A percentile compares a stretch with the other conserved stretches of the same genome.
phyloP scores from a whole-genome alignment of 352 stramenopile species.

The Labyrinthula sp. region DNA sequence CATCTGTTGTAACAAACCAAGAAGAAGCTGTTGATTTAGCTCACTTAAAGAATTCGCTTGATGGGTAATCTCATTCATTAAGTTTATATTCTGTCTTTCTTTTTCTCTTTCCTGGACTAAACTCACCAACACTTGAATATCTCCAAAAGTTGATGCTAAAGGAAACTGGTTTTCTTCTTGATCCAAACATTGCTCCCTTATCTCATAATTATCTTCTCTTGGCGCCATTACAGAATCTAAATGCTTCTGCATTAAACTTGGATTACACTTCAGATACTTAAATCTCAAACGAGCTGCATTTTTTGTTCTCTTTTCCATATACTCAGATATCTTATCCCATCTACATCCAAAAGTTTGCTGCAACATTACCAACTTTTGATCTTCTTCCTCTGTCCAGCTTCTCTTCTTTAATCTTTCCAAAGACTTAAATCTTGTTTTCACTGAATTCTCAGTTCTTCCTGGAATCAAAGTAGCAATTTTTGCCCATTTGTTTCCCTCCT shows the following conservation, averaged over 20 bases:
- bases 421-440: constrained; percentile 65
- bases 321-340: constrained; percentile 13
- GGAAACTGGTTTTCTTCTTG: no score
- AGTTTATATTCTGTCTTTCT: no score
- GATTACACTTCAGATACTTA: constrained; percentile 1
- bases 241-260: constrained; percentile 5
- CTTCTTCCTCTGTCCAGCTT: constrained; percentile 19
- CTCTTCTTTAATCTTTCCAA: constrained; percentile 33
- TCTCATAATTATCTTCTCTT: no score
- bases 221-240: no score
- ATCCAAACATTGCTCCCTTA: no score
- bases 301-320: constrained; percentile 21
- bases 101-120: no score
- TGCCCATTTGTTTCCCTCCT: constrained; percentile 58
- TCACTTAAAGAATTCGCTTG: no score
- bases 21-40: no score
- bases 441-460: constrained; percentile 58
- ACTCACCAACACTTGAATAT: no score
- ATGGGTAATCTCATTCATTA: no score
- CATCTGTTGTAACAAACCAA: no score
- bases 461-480: constrained; percentile 54
- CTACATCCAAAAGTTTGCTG: constrained; percentile 14
- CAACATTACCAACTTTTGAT: constrained; percentile 17
- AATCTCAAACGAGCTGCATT: constrained; percentile 20
- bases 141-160: no score